phyloP scores from a whole-genome alignment of 768 basidiomycete genomes.

The Hydnum rufescens region DNA sequence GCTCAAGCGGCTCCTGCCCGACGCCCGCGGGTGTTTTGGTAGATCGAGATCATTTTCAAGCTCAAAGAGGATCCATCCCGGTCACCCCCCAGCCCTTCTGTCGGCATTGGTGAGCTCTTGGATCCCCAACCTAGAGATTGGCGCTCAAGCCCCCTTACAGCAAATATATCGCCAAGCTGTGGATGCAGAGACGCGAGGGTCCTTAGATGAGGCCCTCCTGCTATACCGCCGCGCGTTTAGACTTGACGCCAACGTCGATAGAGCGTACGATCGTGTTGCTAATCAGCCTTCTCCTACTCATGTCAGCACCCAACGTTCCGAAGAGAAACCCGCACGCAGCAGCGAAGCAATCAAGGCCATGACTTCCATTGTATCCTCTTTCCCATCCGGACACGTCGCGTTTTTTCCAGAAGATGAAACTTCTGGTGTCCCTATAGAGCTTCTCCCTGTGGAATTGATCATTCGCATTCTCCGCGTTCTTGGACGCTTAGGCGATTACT shows the following conservation, averaged over 20 bases:
- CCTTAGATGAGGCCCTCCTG: slow-evolving; percentile 52
- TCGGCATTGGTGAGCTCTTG: no score
- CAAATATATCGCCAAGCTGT: slow-evolving; percentile 52
- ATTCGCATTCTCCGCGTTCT: slow-evolving; percentile 44
- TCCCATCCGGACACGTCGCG: slow-evolving; percentile 9
- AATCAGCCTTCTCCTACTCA: neutral
- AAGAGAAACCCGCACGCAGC: neutral
- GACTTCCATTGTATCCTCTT: neutral
- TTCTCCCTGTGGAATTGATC: slow-evolving; percentile 60
- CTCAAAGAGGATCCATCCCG: no score
- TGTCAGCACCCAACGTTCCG: no score
- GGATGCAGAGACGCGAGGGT: slow-evolving; percentile 47
- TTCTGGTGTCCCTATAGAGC: slow-evolving; percentile 31
- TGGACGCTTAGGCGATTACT: slow-evolving; percentile 23
- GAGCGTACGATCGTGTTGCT: slow-evolving; percentile 28
- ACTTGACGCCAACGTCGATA: slow-evolving; percentile 55
- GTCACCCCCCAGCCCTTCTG: no score
- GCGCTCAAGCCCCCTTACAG: no score
- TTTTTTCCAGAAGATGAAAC: slow-evolving; percentile 58
- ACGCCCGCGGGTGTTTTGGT: no score
- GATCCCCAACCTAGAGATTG: no score
- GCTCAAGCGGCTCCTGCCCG: no score
- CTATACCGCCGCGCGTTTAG: slow-evolving; percentile 71
- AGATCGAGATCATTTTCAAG: no score
- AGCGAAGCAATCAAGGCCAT: neutral